Percentiles rank a stretch among this genome's conserved stretches.
Conservation (phyloP, 345 rosid species). For the Eucalyptus camaldulensis region DNA sequence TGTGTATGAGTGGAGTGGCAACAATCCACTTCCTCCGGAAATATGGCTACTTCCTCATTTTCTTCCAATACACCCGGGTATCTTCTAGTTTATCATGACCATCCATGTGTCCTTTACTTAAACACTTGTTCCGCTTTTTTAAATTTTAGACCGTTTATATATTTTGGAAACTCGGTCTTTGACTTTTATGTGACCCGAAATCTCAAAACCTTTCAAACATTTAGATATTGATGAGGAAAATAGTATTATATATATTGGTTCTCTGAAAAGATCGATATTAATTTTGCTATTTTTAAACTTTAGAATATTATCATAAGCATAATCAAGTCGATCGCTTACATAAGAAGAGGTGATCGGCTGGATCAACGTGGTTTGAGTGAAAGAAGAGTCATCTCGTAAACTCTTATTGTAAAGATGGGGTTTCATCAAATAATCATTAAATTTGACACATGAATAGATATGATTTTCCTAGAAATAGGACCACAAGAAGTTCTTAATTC, state of each 20-base stretch:
- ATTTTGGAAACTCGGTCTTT: not conserved
- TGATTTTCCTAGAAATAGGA: not conserved
- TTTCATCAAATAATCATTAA: not conserved
- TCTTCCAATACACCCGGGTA: conserved; percentile 48
- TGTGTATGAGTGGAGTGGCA: conserved; percentile 68
- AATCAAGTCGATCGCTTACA: not conserved
- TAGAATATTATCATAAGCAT: not conserved
- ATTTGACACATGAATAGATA: not conserved
- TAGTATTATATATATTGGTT: no score
- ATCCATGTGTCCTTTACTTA: not conserved
- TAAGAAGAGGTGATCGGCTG: not conserved
- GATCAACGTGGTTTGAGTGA: not conserved
- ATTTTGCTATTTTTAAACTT: not conserved
- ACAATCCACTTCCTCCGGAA: conserved; percentile 62
- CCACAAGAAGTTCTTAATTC: not conserved
- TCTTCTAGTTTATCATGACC: not conserved
- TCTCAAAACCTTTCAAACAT: not conserved
- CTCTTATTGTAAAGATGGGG: not conserved
- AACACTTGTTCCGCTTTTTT: not conserved
- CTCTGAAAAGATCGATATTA: not conserved
- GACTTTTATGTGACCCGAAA: not conserved
- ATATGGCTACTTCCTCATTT: conserved; percentile 53
- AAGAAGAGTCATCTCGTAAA: not conserved
- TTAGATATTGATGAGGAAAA: not conserved
- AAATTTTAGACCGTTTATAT: not conserved